Conservation (phyloP, 2,329 filamentous ascomycete genomes). For the Orbilia ellipsospora region DNA sequence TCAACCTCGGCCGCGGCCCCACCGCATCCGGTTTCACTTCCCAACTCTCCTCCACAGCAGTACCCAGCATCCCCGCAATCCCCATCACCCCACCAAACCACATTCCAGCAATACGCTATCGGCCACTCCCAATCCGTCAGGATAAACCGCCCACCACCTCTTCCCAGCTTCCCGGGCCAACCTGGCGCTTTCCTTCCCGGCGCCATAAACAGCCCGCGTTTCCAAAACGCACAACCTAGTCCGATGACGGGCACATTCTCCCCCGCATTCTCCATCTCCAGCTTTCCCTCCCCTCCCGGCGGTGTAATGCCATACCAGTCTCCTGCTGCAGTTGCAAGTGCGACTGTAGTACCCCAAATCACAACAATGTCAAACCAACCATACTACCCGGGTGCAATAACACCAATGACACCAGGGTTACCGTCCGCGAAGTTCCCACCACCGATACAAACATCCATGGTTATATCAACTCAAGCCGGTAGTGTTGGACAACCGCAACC, state of each 20-base stretch:
- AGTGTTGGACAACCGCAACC: conserved; percentile 8
- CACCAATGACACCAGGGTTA: conserved; percentile 49
- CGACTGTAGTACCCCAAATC: conserved; percentile 28
- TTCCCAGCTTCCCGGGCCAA: conserved; percentile 39
- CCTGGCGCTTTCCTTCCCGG: conserved; percentile 19
- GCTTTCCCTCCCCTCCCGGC: conserved; percentile 32
- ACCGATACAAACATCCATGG: conserved; percentile 46
- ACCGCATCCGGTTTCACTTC: conserved; percentile 22
- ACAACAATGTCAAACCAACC: conserved; percentile 26
- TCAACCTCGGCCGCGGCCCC: conserved; percentile 31
- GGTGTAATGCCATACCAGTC: conserved; percentile 29
- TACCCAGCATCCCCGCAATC: conserved; percentile 47
- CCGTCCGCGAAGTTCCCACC: conserved; percentile 48
- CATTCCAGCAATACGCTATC: conserved; percentile 28
- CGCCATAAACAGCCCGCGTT: conserved; percentile 41
- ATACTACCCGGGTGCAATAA: conserved; percentile 42
- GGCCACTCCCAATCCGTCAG: conserved; percentile 42
- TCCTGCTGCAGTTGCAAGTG: conserved; percentile 39
- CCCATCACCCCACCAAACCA: conserved; percentile 41
- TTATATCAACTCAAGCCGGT: conserved; percentile 9
- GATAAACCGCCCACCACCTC: conserved; percentile 42
- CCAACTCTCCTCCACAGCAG: conserved; percentile 48
- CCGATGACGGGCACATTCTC: conserved; percentile 47
- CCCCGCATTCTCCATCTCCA: conserved; percentile 27
- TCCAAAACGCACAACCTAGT: conserved; percentile 34